Evolutionary conservation across 257 asterid species (phyloP).

Genomic region (Craterostigma plantagineum): DNA sequence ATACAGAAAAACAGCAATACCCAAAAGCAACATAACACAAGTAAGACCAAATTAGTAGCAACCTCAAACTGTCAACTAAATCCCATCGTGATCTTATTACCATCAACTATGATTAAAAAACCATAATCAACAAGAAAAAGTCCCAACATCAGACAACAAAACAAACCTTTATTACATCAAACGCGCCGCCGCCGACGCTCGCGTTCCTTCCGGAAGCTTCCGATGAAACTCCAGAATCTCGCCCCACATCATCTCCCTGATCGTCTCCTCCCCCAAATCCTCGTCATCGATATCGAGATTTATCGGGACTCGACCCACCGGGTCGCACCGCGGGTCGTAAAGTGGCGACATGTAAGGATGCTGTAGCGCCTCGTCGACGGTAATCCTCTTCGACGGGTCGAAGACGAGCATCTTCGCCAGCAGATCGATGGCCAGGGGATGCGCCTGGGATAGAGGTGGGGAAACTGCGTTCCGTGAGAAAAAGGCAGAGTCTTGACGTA

Average conservation of each 20-base stretch:
- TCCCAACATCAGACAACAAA: no score
- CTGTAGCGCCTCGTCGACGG: slow-evolving; percentile 44
- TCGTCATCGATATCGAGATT: slow-evolving; percentile 48
- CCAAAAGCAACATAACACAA: no score
- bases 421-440: slow-evolving; percentile 39
- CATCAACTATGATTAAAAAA: no score
- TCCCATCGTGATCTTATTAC: no score
- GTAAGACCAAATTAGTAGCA: no score
- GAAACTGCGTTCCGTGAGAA: slow-evolving; percentile 23
- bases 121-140: no score
- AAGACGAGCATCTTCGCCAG: slow-evolving; percentile 43
- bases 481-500: slow-evolving; percentile 39
- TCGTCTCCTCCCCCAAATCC: slow-evolving; percentile 39
- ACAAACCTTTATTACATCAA: no score
- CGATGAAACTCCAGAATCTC: slow-evolving; percentile 42
- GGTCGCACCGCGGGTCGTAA: slow-evolving; percentile 39
- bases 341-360: slow-evolving; percentile 55
- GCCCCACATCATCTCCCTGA: slow-evolving; percentile 46
- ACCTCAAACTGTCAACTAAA: no score
- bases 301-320: slow-evolving; percentile 34
- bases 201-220: no score
- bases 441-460: slow-evolving; percentile 36
- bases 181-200: no score
- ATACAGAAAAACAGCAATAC: no score
- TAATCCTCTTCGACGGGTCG: slow-evolving; percentile 45